Evolutionary conservation across 139 green algal genomes (phyloP).

Genomic region (Eudorina sp.): DNA sequence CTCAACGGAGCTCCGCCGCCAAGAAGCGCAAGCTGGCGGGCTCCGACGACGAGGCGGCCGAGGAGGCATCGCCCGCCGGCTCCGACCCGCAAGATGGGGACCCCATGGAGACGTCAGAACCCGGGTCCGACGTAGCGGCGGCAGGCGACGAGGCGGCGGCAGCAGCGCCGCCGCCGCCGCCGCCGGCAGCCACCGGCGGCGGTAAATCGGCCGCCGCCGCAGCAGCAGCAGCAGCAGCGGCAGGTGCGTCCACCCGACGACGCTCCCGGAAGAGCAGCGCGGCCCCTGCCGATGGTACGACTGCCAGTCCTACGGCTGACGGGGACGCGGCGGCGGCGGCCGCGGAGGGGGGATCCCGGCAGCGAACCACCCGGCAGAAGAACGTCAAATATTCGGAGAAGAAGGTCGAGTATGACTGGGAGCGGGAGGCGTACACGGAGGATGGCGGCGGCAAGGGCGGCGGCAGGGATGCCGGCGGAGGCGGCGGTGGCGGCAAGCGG

Average conservation of each 20-base stretch:
- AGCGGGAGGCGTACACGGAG: conserved; percentile 6
- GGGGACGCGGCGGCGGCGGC: not conserved
- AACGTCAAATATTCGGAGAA: conserved; percentile 16
- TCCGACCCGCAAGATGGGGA: not conserved
- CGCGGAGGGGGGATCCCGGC: not conserved
- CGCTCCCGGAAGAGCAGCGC: not conserved
- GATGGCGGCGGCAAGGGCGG: not conserved
- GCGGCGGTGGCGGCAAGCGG: not conserved
- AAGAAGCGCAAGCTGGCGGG: conserved; percentile 14
- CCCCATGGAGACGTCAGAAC: not conserved
- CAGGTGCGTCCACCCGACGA: not conserved
- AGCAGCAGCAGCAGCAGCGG: not conserved
- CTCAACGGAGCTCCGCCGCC: not conserved
- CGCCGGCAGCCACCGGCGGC: not conserved
- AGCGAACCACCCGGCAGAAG: conserved; percentile 19
- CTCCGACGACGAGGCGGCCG: not conserved
- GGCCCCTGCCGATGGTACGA: not conserved
- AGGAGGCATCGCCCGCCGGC: not conserved
- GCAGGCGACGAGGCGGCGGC: not conserved
- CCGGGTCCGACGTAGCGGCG: not conserved
- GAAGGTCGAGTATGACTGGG: conserved; percentile 37
- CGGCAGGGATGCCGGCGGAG: not conserved
- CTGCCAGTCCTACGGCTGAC: no score
- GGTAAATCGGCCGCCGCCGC: not conserved
- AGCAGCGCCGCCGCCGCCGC: not conserved